Evolutionary conservation across 768 basidiomycete species (phyloP).

Genomic region (Leccinum rimulosum): DNA sequence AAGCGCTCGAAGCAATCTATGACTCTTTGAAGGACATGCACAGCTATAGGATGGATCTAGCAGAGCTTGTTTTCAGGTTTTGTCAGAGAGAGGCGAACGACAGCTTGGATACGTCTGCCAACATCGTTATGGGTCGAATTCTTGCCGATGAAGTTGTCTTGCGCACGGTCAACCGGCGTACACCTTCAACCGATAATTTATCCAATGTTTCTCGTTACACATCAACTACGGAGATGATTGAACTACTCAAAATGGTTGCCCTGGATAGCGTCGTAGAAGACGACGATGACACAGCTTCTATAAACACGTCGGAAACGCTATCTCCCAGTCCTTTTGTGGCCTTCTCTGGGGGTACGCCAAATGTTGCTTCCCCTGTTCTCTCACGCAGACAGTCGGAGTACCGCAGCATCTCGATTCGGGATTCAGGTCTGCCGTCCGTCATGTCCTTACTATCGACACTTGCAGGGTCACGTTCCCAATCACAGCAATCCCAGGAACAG

Average conservation of each 20-base stretch:
- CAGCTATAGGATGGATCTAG: constrained; percentile 53
- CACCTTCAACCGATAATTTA: constrained; percentile 9
- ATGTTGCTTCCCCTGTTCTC: constrained; percentile 47
- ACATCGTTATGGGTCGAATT: constrained; percentile 50
- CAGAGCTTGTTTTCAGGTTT: constrained; percentile 55
- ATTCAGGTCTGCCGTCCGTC: constrained; percentile 52
- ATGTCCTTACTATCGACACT: constrained; percentile 66
- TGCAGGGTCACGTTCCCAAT: constrained; percentile 61
- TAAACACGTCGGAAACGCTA: constrained; percentile 39
- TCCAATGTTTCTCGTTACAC: constrained; percentile 19
- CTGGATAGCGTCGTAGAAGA: constrained; percentile 35
- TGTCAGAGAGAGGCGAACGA: constrained; percentile 37
- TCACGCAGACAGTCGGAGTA: constrained; percentile 62
- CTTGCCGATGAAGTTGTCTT: constrained; percentile 69
- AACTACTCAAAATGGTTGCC: constrained; percentile 42
- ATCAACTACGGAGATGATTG: constrained; percentile 32
- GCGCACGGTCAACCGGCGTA: constrained; percentile 42
- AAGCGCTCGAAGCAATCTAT: constrained; percentile 55
- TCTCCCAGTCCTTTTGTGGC: constrained; percentile 33
- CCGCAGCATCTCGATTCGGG: constrained; percentile 39
- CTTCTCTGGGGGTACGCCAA: constrained; percentile 32
- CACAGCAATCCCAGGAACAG: constrained; percentile 43
- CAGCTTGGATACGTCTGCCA: constrained; percentile 26
- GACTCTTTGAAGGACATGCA: constrained; percentile 69
- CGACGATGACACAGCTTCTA: constrained; percentile 42